Conservation (phyloP, 345 rosid species). For the Turnera subulata region DNA sequence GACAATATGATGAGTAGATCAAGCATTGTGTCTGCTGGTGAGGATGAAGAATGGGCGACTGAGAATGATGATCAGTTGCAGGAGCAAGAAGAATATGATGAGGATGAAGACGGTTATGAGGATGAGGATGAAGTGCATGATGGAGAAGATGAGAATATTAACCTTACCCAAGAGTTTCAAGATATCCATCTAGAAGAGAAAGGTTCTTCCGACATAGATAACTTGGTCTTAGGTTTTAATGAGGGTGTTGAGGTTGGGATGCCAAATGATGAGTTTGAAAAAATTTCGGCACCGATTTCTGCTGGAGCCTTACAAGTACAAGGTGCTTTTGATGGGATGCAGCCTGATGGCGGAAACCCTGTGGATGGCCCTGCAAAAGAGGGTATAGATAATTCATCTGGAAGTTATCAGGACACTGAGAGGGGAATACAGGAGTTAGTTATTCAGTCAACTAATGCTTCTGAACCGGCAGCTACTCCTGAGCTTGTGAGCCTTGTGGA, state of each 20-base stretch:
- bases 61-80: conserved; percentile 57
- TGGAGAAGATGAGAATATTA: conserved; percentile 61
- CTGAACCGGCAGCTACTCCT: conserved; percentile 33
- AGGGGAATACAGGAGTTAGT: conserved; percentile 45
- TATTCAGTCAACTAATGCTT: conserved; percentile 35
- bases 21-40: conserved; percentile 55
- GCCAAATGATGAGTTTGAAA: conserved; percentile 74
- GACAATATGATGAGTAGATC: conserved; percentile 45
- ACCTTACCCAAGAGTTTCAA: conserved; percentile 49
- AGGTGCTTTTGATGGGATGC: conserved; percentile 34
- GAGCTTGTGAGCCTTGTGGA: conserved; percentile 35
- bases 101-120: conserved; percentile 80
- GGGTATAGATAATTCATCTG: conserved; percentile 37
- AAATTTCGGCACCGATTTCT: conserved; percentile 45
- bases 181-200: conserved; percentile 59
- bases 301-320: conserved; percentile 34
- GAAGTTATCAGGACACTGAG: conserved; percentile 51
- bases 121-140: conserved; percentile 81
- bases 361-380: conserved; percentile 37
- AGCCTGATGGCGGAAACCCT: conserved; percentile 38
- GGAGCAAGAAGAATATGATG: conserved; percentile 95
- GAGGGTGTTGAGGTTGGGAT: conserved; percentile 84
- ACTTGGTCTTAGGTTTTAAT: conserved; percentile 77
- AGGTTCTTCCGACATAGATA: conserved; percentile 42
- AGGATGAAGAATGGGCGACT: conserved; percentile 85